Conservation (phyloP, 1,139 yeast genomes). For the Arxiozyma slooffiae region DNA sequence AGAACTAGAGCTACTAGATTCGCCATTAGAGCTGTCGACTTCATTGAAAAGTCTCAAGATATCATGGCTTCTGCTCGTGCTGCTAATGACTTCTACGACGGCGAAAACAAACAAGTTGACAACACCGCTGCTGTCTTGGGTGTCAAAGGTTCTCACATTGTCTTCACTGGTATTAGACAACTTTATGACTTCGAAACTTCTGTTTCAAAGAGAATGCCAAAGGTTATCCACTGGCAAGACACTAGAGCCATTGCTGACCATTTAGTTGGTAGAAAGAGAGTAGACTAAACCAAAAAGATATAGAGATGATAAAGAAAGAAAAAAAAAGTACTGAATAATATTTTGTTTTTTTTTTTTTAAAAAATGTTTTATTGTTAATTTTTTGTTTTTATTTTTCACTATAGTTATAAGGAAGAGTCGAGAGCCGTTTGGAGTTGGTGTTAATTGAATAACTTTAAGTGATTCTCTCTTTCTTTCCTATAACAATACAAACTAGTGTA, state of each 20-base stretch:
- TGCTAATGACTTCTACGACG: slow-evolving; percentile 28
- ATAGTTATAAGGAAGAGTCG: neutral
- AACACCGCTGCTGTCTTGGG: slow-evolving; percentile 82
- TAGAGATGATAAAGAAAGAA: neutral
- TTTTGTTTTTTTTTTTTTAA: too few relatives aligned
- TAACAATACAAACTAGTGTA: neutral
- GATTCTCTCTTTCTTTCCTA: neutral
- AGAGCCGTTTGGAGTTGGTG: neutral
- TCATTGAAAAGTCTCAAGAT: slow-evolving; percentile 43
- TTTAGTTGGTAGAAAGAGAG: slow-evolving; percentile 62
- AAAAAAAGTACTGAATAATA: too few relatives aligned
- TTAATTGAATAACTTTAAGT: too few relatives aligned
- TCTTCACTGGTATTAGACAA: slow-evolving; percentile 60
- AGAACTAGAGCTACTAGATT: slow-evolving; percentile 62
- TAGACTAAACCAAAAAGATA: slow-evolving; percentile 11
- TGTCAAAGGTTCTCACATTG: slow-evolving; percentile 66
- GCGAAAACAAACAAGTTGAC: slow-evolving; percentile 31
- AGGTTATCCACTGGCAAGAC: slow-evolving; percentile 71
- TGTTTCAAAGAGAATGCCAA: slow-evolving; percentile 73
- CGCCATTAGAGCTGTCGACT: slow-evolving; percentile 60
- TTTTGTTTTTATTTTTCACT: neutral
- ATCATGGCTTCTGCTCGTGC: slow-evolving; percentile 26
- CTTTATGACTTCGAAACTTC: slow-evolving; percentile 84
- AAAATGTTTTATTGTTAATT: neutral
- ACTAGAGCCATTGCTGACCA: slow-evolving; percentile 73